Percentiles rank a stretch among this genome's conserved stretches.
Conservation (phyloP, 176 grass and related monocot species). For the Leersia perrieri region DNA sequence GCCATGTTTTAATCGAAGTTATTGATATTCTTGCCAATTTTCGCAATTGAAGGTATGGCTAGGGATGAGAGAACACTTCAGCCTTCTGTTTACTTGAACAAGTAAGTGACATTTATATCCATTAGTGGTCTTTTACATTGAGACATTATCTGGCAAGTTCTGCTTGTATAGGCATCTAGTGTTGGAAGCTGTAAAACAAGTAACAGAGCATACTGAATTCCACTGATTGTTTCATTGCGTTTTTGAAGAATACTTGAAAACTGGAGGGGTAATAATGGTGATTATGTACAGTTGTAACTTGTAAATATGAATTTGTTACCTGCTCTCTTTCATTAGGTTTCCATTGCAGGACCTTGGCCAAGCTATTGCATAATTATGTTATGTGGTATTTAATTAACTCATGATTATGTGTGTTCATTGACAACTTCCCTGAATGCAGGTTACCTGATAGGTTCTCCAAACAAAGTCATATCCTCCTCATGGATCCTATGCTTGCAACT, state of each 20-base stretch:
- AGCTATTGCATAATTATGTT: not conserved
- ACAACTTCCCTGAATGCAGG: conserved; percentile 33
- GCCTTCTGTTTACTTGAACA: conserved; percentile 72
- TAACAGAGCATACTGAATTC: not conserved
- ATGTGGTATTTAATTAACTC: not conserved
- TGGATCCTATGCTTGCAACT: conserved; percentile 87
- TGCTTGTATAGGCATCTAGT: not conserved
- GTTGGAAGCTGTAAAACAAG: not conserved
- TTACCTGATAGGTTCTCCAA: conserved; percentile 64
- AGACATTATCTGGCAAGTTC: not conserved
- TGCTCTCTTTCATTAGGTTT: not conserved
- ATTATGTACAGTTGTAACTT: not conserved
- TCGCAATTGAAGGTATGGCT: conserved; percentile 56
- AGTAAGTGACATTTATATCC: conserved; percentile 36
- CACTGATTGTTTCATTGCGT: not conserved
- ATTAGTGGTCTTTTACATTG: not conserved
- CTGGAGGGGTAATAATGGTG: not conserved
- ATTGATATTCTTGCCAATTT: not conserved
- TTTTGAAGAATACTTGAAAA: not conserved
- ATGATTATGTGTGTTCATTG: not conserved
- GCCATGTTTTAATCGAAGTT: not conserved
- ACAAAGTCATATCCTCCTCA: conserved; percentile 47
- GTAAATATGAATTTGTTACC: not conserved
- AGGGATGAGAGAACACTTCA: conserved; percentile 68
- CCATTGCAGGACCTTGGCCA: not conserved